Evolutionary conservation across 192 early-diverging fungal genomes (phyloP), one percentile per base, ranked within the genome.

Genomic region (Entomortierella lignicola): DNA sequence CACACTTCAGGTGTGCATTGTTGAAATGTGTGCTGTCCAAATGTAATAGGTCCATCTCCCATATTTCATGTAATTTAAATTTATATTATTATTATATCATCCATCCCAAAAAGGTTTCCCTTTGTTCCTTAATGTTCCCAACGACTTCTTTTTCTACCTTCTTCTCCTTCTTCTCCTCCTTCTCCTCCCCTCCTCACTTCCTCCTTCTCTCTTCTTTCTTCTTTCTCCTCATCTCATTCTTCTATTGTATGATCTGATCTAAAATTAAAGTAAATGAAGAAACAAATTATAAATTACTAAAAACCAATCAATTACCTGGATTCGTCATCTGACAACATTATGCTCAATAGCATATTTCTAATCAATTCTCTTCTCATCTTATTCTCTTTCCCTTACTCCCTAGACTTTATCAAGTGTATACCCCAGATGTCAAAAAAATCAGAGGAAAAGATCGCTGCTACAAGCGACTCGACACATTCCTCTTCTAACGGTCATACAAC

Each of bases 371-470:
- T 42, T 13, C 17, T 20, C 21, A n/a, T 44, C 60, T 12, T 68
- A 10, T 47, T 55, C 25, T 58, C 42, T 32, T 37, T 59, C 6
- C 8, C 23, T 37, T 20, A 0, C 31, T 25, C 37, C 13, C 20
- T 48, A 54, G 13, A n/a, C 31, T 5, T 11, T 20, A 43, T 32
- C 50, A 42, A 37, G 13, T n/a, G n/a, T n/a, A n/a, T n/a, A n/a
- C 34, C 34, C 4, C 34, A 37, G 10, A 77, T 77, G 73, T 77
- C 73, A 53, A 77, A 69, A 77, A 69, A 77, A 52, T 63, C 73
- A 20, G 66, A 69, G 54, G 55, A 47, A 23, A n/a, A 64, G 44
- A 52, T 57, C n/a, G 55, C 25, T 34, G 26, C 57, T 27, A 44
- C 57, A 30, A 63, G 21, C 17, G 29, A 52, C 27, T 23, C 52